Evolutionary conservation across 2,329 filamentous ascomycete species (phyloP).

Genomic region (Hypoxylon sp.): DNA sequence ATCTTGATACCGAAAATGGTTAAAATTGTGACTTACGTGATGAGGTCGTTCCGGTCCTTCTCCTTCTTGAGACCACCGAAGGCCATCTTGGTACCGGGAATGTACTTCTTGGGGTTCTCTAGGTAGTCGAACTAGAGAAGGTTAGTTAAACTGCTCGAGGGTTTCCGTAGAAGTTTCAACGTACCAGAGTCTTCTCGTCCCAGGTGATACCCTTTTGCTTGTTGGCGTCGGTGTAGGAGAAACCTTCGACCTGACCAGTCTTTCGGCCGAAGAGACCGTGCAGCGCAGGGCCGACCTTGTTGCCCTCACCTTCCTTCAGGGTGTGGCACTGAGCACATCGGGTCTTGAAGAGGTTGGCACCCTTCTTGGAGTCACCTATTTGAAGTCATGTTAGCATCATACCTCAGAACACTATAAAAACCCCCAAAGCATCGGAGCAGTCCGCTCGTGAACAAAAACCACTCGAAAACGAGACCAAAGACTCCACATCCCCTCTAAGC

Average conservation of each 20-base stretch:
- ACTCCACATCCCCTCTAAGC: background rate
- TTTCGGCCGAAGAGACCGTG: slow-evolving; percentile 98
- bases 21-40: slow-evolving; percentile 76
- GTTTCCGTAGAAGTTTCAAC: slow-evolving; percentile 45
- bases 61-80: slow-evolving; percentile 99
- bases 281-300: slow-evolving; percentile 98
- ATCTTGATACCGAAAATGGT: background rate
- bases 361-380: slow-evolving; percentile 92
- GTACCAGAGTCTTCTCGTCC: slow-evolving; percentile 85
- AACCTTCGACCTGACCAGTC: slow-evolving; percentile 90
- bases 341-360: slow-evolving; percentile 99
- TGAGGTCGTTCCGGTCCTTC: slow-evolving; percentile 99
- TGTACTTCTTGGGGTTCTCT: slow-evolving; percentile 99
- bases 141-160: slow-evolving; percentile 39
- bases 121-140: slow-evolving; percentile 87
- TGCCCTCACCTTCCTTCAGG: slow-evolving; percentile 86
- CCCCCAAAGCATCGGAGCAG: background rate
- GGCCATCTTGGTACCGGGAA: slow-evolving; percentile 99
- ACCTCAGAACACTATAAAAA: background rate
- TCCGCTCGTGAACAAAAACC: slow-evolving; percentile 1
- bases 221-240: slow-evolving; percentile 99
- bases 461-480: slow-evolving; percentile 1
- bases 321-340: slow-evolving; percentile 99
- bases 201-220: slow-evolving; percentile 94
- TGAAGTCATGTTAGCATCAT: slow-evolving; percentile 47